Evolutionary conservation across 768 basidiomycete genomes (phyloP), one percentile per base, ranked within the genome.

Genomic region (Pulveroboletus ravenelii): DNA sequence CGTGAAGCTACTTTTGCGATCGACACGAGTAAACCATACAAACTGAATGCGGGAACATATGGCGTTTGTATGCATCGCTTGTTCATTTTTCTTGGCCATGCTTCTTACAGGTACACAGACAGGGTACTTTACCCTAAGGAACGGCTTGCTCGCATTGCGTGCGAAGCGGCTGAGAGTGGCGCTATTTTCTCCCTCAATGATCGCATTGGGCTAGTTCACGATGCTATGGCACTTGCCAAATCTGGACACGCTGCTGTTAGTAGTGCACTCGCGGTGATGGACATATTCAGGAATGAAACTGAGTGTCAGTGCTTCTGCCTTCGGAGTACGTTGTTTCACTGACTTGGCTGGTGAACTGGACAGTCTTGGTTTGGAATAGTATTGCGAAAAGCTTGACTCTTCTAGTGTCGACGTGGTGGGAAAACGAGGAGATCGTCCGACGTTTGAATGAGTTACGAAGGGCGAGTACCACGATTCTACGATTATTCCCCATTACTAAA

Each of bases 91-190:
- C 18, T 25, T 7, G 17, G 41, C 41, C 15, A 20, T 50, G 25
- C 48, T 36, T 41, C 47, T 48, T 18, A 53, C 9, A 17, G 34
- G 15, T 39, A 13, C 12, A 17, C 48, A 91, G 90, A 86, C 69
- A 89, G 93, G 29, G 92, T 94, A 18, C 70, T 87, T 30, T 99
- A 99, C 72, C 77, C 85, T 10, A 80, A 88, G 23, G 86, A 89
- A 56, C 78, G 89, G 42, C 75, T 96, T 13, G 75, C 75, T 23
- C 82, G 81, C 62, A 88, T 97, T 52, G 93, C 89, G 5, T 68
- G 74, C 17, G 89, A 93, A 62, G 92, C 90, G 1, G 78, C 83
- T n/a, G 82, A 80, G 61, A 61, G 71, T 12, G 69, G 80, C 49
- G 79, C 80, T 4, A 68, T 78, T 8, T 92, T 95, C 72, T 77